A percentile compares a stretch with the other conserved stretches of the same genome.
These are phyloP conservation scores for Podospora comata DNA, from an alignment of 495 filamentous ascomycete species.

Conservation along the genomic window DNA sequence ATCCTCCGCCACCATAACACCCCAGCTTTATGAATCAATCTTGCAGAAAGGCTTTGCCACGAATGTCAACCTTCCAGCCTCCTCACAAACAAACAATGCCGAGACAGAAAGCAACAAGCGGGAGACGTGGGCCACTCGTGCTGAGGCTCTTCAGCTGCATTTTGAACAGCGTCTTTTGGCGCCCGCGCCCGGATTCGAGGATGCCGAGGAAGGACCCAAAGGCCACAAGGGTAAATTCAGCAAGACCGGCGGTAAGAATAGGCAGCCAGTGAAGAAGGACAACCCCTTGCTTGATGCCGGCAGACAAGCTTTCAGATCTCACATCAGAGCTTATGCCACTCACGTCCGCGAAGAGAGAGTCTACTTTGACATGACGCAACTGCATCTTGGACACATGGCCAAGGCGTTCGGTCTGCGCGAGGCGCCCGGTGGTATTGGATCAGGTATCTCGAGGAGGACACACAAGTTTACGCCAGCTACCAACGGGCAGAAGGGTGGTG, in stretches of 20 bases:
- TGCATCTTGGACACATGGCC: slow-evolving; percentile 90
- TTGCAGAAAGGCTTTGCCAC: slow-evolving; percentile 54
- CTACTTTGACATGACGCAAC: slow-evolving; percentile 81
- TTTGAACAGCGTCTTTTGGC: slow-evolving; percentile 48
- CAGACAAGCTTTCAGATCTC: slow-evolving; percentile 79
- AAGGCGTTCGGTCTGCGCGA: slow-evolving; percentile 91
- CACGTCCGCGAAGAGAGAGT: slow-evolving; percentile 77
- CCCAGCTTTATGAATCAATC: slow-evolving; percentile 47
- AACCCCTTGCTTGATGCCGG: slow-evolving; percentile 62
- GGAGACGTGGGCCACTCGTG: slow-evolving; percentile 43
- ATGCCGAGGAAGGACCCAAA: slow-evolving; percentile 20
- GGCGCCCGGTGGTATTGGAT: slow-evolving; percentile 73
- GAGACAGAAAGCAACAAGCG: slow-evolving; percentile 25
- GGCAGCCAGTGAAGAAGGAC: slow-evolving; percentile 14
- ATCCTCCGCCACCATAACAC: slow-evolving; percentile 34
- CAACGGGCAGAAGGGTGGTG: slow-evolving; percentile 9
- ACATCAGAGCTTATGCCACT: slow-evolving; percentile 91
- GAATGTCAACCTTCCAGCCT: slow-evolving; percentile 37
- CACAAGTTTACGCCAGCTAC: slow-evolving; percentile 26
- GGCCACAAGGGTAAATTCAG: slow-evolving; percentile 21
- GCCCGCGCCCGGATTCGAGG: slow-evolving; percentile 5
- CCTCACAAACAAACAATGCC: not conserved
- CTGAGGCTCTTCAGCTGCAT: slow-evolving; percentile 49
- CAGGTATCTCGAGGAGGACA: slow-evolving; percentile 41
- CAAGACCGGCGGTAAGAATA: slow-evolving; percentile 16